A percentile compares a stretch with the other conserved stretches of the same genome.
These are phyloP conservation scores for Fraxinus velutina DNA, from an alignment of 305 asterid genomes.

Conservation along the genomic window DNA sequence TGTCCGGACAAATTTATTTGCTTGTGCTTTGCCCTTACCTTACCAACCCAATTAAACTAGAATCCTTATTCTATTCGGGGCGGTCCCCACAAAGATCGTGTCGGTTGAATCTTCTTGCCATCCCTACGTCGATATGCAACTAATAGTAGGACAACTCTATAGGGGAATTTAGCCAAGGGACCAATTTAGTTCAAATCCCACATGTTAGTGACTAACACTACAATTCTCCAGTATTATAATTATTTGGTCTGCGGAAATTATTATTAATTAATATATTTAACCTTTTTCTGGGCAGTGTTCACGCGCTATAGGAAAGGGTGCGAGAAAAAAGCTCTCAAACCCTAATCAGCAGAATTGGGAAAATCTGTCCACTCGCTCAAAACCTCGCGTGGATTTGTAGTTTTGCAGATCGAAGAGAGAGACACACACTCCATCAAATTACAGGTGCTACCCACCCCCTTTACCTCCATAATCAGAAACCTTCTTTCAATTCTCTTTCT, in stretches of 20 bases:
- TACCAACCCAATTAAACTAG: neutral
- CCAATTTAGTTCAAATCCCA: neutral
- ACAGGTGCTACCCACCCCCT: conserved; percentile 32
- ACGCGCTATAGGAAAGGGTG: conserved; percentile 42
- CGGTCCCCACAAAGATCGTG: neutral
- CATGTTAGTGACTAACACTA: neutral
- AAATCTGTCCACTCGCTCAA: conserved; percentile 48
- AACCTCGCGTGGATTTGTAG: conserved; percentile 61
- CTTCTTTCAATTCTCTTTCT: neutral
- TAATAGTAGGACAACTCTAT: neutral
- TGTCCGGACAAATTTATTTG: too few relatives aligned
- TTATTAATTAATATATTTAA: neutral
- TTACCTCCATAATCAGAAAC: conserved; percentile 24
- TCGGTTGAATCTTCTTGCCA: neutral
- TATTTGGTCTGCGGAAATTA: neutral
- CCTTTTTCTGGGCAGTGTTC: conserved; percentile 5
- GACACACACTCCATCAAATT: conserved; percentile 14
- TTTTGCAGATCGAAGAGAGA: conserved; percentile 38
- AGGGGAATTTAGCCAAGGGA: neutral
- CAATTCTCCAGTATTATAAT: neutral
- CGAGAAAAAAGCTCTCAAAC: conserved; percentile 44
- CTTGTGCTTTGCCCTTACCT: neutral
- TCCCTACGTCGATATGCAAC: neutral
- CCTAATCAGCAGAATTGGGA: conserved; percentile 48
- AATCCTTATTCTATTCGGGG: neutral